phyloP scores from a whole-genome alignment of 306 rosid species.

The Cicer yamashitae region DNA sequence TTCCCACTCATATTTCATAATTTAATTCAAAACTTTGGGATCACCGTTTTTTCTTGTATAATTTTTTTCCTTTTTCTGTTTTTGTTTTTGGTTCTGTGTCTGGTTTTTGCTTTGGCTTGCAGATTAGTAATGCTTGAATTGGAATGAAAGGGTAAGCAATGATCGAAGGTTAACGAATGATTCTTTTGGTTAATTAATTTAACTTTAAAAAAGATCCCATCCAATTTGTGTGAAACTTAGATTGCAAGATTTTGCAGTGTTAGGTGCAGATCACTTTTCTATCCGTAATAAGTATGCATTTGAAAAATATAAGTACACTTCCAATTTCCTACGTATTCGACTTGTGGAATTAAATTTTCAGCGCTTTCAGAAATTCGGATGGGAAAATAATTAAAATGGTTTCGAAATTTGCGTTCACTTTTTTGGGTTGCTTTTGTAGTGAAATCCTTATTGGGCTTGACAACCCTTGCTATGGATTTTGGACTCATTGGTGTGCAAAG shows the following conservation, averaged over 20 bases:
- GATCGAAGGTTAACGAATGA: constrained; percentile 25
- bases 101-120: constrained; percentile 68
- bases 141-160: constrained; percentile 64
- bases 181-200: constrained; percentile 45
- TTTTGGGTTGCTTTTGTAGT: no score
- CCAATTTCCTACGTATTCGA: constrained; percentile 20
- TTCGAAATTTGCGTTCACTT: no score
- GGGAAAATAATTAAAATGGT: background rate
- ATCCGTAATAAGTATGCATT: background rate
- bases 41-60: background rate
- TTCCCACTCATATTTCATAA: constrained; percentile 35
- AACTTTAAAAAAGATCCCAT: constrained; percentile 20
- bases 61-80: background rate
- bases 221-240: constrained; percentile 52
- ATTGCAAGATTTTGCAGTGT: constrained; percentile 50
- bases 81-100: background rate
- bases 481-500: no score
- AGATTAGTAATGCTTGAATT: constrained; percentile 82
- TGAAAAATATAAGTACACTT: background rate
- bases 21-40: background rate
- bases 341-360: background rate
- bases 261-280: constrained; percentile 53
- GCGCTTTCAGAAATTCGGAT: background rate
- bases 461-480: no score
- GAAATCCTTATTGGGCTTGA: no score